A percentile compares a stretch with the other conserved stretches of the same genome.
Conservation (phyloP, 78 protist genomes). For the Speleostelium caveatum region DNA sequence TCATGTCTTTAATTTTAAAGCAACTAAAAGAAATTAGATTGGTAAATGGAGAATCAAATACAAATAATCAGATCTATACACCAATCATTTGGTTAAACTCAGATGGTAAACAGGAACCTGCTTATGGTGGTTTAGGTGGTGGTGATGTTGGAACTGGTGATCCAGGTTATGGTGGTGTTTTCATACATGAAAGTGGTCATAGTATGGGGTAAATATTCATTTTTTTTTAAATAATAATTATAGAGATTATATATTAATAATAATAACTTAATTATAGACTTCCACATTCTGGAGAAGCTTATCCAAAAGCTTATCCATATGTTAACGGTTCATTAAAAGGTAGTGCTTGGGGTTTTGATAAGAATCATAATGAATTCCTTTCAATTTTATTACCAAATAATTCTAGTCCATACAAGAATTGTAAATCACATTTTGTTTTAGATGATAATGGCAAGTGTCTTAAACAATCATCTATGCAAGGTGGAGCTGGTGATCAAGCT, state of each 20-base stretch:
- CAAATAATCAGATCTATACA: not conserved
- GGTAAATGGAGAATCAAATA: not conserved
- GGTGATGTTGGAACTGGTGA: slow-evolving; percentile 25
- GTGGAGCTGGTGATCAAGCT: slow-evolving; percentile 34
- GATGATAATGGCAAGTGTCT: not conserved
- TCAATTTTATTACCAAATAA: slow-evolving; percentile 7
- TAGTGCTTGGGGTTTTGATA: slow-evolving; percentile 24
- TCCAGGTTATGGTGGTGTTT: not conserved
- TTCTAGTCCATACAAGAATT: not conserved
- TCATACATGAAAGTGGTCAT: slow-evolving; percentile 33
- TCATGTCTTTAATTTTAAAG: not conserved
- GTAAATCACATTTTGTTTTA: not conserved
- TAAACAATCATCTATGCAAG: slow-evolving; percentile 11
- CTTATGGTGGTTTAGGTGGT: slow-evolving; percentile 46
- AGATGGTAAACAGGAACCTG: too few species aligned
- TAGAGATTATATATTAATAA: too few species aligned
- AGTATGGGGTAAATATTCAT: not conserved
- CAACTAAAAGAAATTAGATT: not conserved
- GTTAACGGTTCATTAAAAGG: slow-evolving; percentile 23
- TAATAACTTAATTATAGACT: not conserved
- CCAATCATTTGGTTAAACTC: not conserved
- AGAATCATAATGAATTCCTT: slow-evolving; percentile 22
- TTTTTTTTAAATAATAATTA: too few species aligned
- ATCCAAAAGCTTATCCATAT: slow-evolving; percentile 2
- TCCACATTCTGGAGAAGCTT: slow-evolving; percentile 5